Base-by-base conservation (phyloP, 306 rosid genomes). In the Quercus wislizeni region DNA sequence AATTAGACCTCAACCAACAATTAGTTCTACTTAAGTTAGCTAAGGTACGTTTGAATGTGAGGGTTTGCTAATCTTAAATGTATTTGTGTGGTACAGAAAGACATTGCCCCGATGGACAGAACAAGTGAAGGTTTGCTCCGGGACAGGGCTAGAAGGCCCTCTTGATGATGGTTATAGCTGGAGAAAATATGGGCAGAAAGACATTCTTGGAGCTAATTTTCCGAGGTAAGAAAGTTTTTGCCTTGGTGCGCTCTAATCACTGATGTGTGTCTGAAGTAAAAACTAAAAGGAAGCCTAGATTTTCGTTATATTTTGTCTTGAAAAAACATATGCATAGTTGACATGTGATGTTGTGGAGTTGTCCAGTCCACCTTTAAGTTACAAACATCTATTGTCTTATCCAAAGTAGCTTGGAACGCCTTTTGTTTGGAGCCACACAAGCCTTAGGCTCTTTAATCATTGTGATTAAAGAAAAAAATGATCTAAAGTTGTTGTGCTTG, bases 141-240 rank as follows among this genome's bases (percentile, higher is more conserved):
- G 51, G 76, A 61, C 91, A 69, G 85, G 80, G 10, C 27, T 58
- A 41, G 96, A 86, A 5, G 96, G 91, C 51, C 75, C 86, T 43
- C 46, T 65, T 21, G 80, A 83, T 35, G 98, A 94, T 82, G 94
- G 94, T n/a, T 79, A 82, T 54, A 85, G 85, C 86, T 94, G 98
- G 98, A 94, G 98, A 85, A 94, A 94, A 79, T 94, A 94, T 81
- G 98, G 98, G 3, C 97, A 92, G 80, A 94, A 94, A 69, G 97
- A 89, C 6, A 94, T 94, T 20, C 98, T 89, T 71, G 97, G 97
- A 72, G 84, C 97, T 57, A 91, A 77, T 25, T 81, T 83, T 79
- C 98, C 97, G 30, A 91, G 98, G 98, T 94, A 25, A 84, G 79
- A 25, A 54, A 4, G 74, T 14, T 77, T 27, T 25, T 55, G 20